Base-by-base conservation (phyloP, 2,329 filamentous ascomycete genomes). In the Byssochlamys sp. region DNA sequence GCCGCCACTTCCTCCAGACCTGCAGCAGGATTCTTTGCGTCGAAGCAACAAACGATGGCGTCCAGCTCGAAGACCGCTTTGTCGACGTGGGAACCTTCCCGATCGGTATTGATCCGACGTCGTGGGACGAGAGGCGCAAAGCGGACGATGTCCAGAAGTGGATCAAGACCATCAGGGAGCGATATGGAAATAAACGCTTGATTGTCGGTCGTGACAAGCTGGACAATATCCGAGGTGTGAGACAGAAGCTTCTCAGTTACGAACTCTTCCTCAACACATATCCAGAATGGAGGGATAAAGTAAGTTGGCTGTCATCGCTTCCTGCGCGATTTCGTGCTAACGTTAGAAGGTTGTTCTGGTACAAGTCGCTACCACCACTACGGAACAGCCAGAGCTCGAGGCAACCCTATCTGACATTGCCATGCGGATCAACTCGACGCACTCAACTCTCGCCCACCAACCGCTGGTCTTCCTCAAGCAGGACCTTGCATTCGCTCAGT, bases 161-260 rank as follows among this genome's bases (percentile, higher is more conserved):
- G 90, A 81, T 96, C 53, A 78, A 84, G 53, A 87, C 86, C 26
- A 87, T 97, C 74, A 82, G 86, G 61, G 87, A 95, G 60, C 84
- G 89, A 52, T 97, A 96, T 75, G 83, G 86, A 63, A 90, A 86
- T 64, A 96, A 96, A 79, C 87, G 85, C 66, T 82, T 97, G 57
- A 95, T 97, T 64, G 91, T 96, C 11, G 90, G 90, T 9, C 86
- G 92, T 55, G 92, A 97, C 74, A 96, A 96, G 80, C 84, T 97
- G 51, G 92, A 97, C 71, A 86, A 89, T 63, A 89, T 97, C 57
- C 87, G 91, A 55, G 92, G 94, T 59, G 91, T 97, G 45, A 84
- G 91, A 45, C 92, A 96, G 75, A 97, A 97, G 79, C 81, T 97
- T 4, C 79, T 96, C 27, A 88, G 91, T 1, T 96, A 90, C 67